These are phyloP conservation scores for Lophiotrema nucula DNA, from an alignment of 495 filamentous ascomycete genomes.

Conservation along the genomic window DNA sequence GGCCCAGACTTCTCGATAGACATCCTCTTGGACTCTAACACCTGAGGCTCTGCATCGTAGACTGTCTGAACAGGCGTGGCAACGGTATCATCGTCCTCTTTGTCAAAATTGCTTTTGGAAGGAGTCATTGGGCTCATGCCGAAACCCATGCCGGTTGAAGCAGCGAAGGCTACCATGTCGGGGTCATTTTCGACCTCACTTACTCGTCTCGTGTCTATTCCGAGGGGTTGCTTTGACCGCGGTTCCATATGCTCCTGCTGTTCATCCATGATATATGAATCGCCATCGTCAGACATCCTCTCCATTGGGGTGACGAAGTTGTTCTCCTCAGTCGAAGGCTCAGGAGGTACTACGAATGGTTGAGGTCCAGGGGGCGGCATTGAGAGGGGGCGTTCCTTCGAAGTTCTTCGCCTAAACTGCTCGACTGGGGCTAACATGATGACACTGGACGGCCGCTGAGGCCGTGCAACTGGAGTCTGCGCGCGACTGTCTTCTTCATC, in stretches of 20 bases:
- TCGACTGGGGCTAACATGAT: conserved; percentile 27
- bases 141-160: conserved; percentile 28
- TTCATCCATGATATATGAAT: conserved; percentile 22
- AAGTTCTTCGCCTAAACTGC: conserved; percentile 5
- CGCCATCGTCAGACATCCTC: conserved; percentile 19
- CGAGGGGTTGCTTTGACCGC: not conserved
- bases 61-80: conserved; percentile 12
- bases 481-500: conserved; percentile 56
- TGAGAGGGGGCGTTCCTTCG: conserved; percentile 20
- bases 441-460: conserved; percentile 25
- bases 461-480: conserved; percentile 27
- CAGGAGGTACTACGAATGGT: conserved; percentile 15
- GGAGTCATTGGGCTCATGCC: conserved; percentile 16
- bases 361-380: conserved; percentile 19
- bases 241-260: conserved; percentile 11
- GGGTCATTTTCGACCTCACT: not conserved
- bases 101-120: not conserved
- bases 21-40: conserved; percentile 28
- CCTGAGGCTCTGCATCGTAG: conserved; percentile 19
- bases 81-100: conserved; percentile 13
- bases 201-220: too few relatives aligned
- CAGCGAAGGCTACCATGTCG: conserved; percentile 28
- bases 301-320: conserved; percentile 22
- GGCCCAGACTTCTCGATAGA: conserved; percentile 26
- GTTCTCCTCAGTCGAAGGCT: not conserved